Evolutionary conservation across 2,329 filamentous ascomycete species (phyloP).

Genomic region (Paraphoma chrysanthemicola): DNA sequence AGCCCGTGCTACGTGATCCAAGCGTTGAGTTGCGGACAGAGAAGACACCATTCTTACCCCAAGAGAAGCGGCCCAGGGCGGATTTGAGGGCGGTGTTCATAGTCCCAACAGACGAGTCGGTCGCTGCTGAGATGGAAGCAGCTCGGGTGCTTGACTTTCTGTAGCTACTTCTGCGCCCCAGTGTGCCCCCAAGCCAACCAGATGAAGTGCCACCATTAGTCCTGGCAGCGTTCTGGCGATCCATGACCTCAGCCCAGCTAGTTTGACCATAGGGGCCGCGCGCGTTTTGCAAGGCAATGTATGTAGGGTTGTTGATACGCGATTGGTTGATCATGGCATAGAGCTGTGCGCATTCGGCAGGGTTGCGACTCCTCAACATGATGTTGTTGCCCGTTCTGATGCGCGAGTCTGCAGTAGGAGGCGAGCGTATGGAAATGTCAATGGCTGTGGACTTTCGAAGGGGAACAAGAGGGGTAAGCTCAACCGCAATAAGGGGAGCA

Average conservation of each 20-base stretch:
- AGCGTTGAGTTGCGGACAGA: conserved; percentile 84
- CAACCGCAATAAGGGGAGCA: conserved; percentile 71
- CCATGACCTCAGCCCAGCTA: conserved; percentile 60
- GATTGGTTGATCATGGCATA: conserved; percentile 88
- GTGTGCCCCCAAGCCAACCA: conserved; percentile 58
- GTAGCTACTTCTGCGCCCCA: conserved; percentile 62
- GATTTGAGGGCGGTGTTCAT: conserved; percentile 78
- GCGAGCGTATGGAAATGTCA: conserved; percentile 92
- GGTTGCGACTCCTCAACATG: conserved; percentile 83
- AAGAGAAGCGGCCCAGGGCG: conserved; percentile 75
- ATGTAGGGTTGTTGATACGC: conserved; percentile 91
- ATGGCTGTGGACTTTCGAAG: conserved; percentile 89
- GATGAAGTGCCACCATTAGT: conserved; percentile 43
- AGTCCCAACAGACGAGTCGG: conserved; percentile 76
- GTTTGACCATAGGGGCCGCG: conserved; percentile 61
- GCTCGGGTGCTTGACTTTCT: conserved; percentile 60
- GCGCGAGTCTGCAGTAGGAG: conserved; percentile 74
- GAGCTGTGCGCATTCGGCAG: conserved; percentile 78
- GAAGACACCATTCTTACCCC: conserved; percentile 73
- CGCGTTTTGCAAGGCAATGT: conserved; percentile 78
- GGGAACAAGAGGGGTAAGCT: conserved; percentile 89
- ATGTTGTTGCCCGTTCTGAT: conserved; percentile 77
- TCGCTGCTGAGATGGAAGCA: conserved; percentile 67
- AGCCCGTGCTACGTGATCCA: conserved; percentile 62
- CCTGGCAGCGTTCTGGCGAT: conserved; percentile 57